Base-by-base conservation (phyloP, 1,139 yeast genomes). In the Magnusiomyces clavatus region DNA sequence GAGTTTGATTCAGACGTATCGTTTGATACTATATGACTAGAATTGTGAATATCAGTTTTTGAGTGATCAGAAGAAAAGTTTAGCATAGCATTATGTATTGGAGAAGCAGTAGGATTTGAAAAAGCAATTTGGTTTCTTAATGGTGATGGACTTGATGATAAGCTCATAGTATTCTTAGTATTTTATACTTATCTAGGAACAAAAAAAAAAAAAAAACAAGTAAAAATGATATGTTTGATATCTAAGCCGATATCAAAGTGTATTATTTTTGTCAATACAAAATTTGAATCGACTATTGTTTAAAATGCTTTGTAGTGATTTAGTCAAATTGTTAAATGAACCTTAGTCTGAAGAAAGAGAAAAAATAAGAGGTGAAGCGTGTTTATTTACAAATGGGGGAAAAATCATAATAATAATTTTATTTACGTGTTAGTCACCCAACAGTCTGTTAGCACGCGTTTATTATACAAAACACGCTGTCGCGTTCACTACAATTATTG, bases 361-460 rank as follows among this genome's bases (percentile, higher is more conserved):
- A 20, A 41, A 41, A 10, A 41, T 41, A 14, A 41, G 29, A 41
- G 29, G 31, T 24, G 31, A 8, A 24, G 31, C 31, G 31, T 24
- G 31, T 24, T 24, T 24, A 24, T 16, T 14, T 11, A 41, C 29
- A 41, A 41, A 41, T 41, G 29, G 19, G 34, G 34, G 12, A 41
- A 41, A 41, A 41, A 19, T 19, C 20, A 41, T 20, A 14, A 40
- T 40, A 40, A 41, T 14, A 17, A 41, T 10, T 20, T 17, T 58
- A 53, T 43, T 54, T 56, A 16, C 58, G 55, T 31, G 53, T 24
- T 24, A 8, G 8, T 8, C 8, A 24, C 31, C 31, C 31, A 24
- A 24, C 31, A 24, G 8, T 24, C 31, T 24, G 31, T 24, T 24
- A 8, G 31, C 8, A 24, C 31, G 31, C 31, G 31, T 24, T 24